These are phyloP conservation scores for Fistulina hepatica DNA, from an alignment of 1,284 basidiomycete genomes.

Conservation along the genomic window DNA sequence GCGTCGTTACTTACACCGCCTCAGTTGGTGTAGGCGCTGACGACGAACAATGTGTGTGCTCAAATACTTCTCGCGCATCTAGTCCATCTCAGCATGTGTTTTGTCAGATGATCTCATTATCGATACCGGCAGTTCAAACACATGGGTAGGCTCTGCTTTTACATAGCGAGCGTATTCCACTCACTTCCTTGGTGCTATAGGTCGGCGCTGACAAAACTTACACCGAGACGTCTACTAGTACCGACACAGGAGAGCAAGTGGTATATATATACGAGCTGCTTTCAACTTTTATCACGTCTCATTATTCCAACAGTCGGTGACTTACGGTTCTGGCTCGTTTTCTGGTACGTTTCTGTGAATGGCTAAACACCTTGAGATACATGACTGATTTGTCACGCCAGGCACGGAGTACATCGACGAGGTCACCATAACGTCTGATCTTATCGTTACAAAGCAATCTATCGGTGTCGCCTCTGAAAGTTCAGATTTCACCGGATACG, in stretches of 20 bases:
- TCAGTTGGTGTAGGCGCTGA: slow-evolving; percentile 38
- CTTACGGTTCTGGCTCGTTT: slow-evolving; percentile 42
- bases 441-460: slow-evolving; percentile 34
- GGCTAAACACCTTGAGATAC: background rate
- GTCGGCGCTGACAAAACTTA: slow-evolving; percentile 24
- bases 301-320: slow-evolving; percentile 28
- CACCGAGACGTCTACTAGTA: slow-evolving; percentile 28
- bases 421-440: slow-evolving; percentile 26
- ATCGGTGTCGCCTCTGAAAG: slow-evolving; percentile 40
- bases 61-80: background rate
- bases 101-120: background rate
- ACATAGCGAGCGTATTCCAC: background rate
- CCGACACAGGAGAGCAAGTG: too few relatives aligned
- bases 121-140: background rate
- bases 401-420: slow-evolving; percentile 37
- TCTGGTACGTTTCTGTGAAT: slow-evolving; percentile 22
- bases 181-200: slow-evolving; percentile 29
- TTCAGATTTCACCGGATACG: slow-evolving; percentile 20
- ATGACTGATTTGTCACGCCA: slow-evolving; percentile 13
- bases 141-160: background rate
- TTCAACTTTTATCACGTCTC: background rate
- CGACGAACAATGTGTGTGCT: slow-evolving; percentile 27
- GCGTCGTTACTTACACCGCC: slow-evolving; percentile 33
- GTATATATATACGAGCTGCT: too few relatives aligned
- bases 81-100: background rate